Conservation (phyloP, 2,329 filamentous ascomycete species). For the Clarireedia homoeocarpa region DNA sequence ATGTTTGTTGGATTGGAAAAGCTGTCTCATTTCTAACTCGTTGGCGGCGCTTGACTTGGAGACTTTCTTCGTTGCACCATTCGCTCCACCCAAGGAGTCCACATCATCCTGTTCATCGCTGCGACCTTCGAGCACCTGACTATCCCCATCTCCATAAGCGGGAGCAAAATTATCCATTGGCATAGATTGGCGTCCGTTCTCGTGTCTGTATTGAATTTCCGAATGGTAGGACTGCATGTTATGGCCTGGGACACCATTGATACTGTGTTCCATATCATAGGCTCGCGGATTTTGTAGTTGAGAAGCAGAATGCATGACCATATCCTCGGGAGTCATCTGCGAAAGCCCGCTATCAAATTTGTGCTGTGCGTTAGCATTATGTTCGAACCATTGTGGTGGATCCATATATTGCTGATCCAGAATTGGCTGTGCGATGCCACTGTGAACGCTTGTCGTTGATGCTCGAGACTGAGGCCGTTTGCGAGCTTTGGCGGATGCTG, state of each 20-base stretch:
- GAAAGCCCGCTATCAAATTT: constrained; percentile 24
- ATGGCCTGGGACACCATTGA: constrained; percentile 40
- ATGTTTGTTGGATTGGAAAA: constrained; percentile 62
- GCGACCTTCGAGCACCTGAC: constrained; percentile 49
- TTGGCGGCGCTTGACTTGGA: constrained; percentile 68
- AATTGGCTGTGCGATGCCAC: constrained; percentile 24
- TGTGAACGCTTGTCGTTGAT: constrained; percentile 40
- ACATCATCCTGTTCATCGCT: constrained; percentile 49
- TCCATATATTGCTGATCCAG: constrained; percentile 26
- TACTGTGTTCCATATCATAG: constrained; percentile 42
- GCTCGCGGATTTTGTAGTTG: constrained; percentile 46
- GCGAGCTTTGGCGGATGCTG: constrained; percentile 33
- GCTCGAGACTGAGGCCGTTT: constrained; percentile 39
- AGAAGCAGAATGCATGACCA: constrained; percentile 49
- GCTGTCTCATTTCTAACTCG: constrained; percentile 70
- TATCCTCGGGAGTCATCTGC: constrained; percentile 47
- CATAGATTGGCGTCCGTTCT: constrained; percentile 41
- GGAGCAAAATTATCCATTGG: constrained; percentile 45
- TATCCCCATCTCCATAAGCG: constrained; percentile 51
- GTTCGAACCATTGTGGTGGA: constrained; percentile 22
- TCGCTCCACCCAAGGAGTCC: constrained; percentile 41
- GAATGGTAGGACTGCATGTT: constrained; percentile 35
- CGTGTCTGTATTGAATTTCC: constrained; percentile 32
- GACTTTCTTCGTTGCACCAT: constrained; percentile 45
- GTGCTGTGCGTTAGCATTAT: constrained; percentile 27